Conservation (phyloP, 768 basidiomycete genomes). For the Tricholoma sp. region DNA sequence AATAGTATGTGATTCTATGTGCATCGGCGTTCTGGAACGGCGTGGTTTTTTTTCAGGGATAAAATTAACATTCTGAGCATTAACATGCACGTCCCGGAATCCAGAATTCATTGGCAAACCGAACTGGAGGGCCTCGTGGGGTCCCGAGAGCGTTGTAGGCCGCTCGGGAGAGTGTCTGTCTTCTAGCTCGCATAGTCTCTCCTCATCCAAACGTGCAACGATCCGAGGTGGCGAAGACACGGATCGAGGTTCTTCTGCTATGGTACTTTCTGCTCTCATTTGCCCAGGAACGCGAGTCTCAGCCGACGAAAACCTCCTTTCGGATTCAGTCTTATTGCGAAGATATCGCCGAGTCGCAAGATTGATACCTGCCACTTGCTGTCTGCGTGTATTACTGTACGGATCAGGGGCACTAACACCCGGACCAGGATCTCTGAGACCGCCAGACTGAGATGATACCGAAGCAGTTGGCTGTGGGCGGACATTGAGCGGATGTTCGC, state of each 20-base stretch:
- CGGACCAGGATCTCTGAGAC: not conserved
- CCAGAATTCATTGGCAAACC: too few relatives aligned
- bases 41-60: conserved; percentile 1
- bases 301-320: conserved; percentile 1
- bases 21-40: not conserved
- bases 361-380: conserved; percentile 10
- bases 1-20: not conserved
- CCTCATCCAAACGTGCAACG: not conserved
- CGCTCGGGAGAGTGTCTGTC: not conserved
- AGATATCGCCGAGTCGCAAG: conserved; percentile 9
- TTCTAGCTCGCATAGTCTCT: not conserved
- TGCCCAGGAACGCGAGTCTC: not conserved
- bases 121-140: too few relatives aligned
- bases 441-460: not conserved
- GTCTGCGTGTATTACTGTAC: conserved; percentile 1
- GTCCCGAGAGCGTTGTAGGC: not conserved
- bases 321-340: conserved; percentile 3
- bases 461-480: not conserved
- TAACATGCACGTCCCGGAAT: conserved; percentile 9
- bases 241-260: not conserved
- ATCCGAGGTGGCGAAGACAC: not conserved
- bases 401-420: not conserved
- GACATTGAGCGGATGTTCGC: not conserved
- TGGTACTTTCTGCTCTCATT: not conserved
- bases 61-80: conserved; percentile 4